These are phyloP conservation scores for Plenodomus lindquistii DNA, from an alignment of 2,329 filamentous ascomycete species.

Conservation along the genomic window DNA sequence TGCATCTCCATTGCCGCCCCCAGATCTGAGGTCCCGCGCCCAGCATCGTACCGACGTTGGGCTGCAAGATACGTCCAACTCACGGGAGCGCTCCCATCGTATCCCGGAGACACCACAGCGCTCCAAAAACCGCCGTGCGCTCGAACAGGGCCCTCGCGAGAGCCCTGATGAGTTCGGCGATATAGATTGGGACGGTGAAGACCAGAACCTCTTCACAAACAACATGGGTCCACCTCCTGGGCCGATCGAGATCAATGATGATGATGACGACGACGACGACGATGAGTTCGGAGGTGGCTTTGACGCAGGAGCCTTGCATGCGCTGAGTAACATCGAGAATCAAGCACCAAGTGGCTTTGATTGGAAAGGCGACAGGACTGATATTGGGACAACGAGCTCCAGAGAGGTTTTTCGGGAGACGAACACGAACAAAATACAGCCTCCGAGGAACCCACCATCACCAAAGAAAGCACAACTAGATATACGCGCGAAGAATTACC, in stretches of 20 bases:
- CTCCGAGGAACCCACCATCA: slow-evolving; percentile 21
- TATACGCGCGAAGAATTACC: slow-evolving; percentile 40
- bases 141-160: background rate
- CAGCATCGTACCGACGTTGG: background rate
- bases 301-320: slow-evolving; percentile 38
- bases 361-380: slow-evolving; percentile 33
- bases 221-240: slow-evolving; percentile 16
- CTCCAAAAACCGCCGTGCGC: slow-evolving; percentile 10
- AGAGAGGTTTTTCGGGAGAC: slow-evolving; percentile 40
- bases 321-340: slow-evolving; percentile 50
- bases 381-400: background rate
- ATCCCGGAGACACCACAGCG: slow-evolving; percentile 31
- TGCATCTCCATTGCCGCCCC: slow-evolving; percentile 17
- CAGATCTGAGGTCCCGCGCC: slow-evolving; percentile 6
- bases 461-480: slow-evolving; percentile 34
- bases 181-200: slow-evolving; percentile 31
- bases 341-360: slow-evolving; percentile 30
- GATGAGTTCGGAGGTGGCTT: slow-evolving; percentile 30
- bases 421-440: slow-evolving; percentile 21
- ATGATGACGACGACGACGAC: slow-evolving; percentile 6
- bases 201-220: slow-evolving; percentile 12
- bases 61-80: background rate
- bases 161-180: slow-evolving; percentile 29
- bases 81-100: slow-evolving; percentile 18
- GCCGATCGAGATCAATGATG: slow-evolving; percentile 13